These are phyloP conservation scores for Letharia columbiana DNA, from an alignment of 495 filamentous ascomycete genomes.

Conservation along the genomic window DNA sequence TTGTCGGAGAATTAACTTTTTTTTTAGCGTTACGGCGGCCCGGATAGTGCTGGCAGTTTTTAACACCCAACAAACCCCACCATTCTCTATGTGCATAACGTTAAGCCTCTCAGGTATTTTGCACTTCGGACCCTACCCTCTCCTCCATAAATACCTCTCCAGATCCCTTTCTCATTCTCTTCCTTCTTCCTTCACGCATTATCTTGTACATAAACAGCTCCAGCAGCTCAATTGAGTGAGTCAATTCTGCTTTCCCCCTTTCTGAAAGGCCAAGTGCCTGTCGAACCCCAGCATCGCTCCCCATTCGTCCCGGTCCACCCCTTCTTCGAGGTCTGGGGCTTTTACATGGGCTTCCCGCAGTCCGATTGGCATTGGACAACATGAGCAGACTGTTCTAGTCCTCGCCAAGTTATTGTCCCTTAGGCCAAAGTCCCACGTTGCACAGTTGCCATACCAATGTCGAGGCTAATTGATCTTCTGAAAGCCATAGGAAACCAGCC, in stretches of 20 bases:
- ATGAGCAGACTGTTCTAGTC: not conserved
- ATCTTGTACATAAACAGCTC: not conserved
- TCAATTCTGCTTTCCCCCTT: not conserved
- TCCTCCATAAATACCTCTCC: not conserved
- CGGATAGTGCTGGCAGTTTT: not conserved
- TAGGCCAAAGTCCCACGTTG: not conserved
- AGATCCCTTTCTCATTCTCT: not conserved
- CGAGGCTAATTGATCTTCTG: not conserved
- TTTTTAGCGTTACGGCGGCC: not conserved
- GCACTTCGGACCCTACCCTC: not conserved
- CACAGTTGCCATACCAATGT: not conserved
- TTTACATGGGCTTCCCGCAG: not conserved
- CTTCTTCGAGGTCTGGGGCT: not conserved
- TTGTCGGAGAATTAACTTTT: not conserved
- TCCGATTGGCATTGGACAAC: not conserved
- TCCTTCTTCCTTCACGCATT: not conserved
- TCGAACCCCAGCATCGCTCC: not conserved
- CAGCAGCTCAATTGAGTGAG: constrained; percentile 1
- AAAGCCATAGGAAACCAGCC: not conserved
- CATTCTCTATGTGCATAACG: not conserved
- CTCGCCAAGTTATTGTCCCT: not conserved
- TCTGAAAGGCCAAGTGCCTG: not conserved
- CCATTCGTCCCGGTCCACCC: not conserved
- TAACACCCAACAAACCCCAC: not conserved
- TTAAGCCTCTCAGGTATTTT: not conserved